Base-by-base conservation (phyloP, 345 rosid genomes). In the Brassica nigra region DNA sequence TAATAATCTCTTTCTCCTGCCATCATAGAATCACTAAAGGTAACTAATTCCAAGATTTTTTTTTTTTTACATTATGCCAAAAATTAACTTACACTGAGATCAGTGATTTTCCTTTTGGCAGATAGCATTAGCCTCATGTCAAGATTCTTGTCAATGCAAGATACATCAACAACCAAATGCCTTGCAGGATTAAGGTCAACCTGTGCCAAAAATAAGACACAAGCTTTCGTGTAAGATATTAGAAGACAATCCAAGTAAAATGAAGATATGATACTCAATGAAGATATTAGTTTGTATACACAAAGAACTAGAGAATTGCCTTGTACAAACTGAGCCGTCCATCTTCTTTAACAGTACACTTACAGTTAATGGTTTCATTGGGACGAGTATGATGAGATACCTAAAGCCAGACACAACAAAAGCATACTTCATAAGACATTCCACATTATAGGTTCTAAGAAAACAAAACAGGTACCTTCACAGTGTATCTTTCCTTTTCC, bases 81-180 rank as follows among this genome's bases (percentile, higher is more conserved):
- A 36, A 14, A 16, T 55, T 33, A 52, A 82, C 88, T 90, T 74
- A 88, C 92, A 0, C 76, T 68, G 11, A 85, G 84, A 74, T 73
- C 18, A 4, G 80, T 77, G 34, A 85, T 33, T 57, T 80, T 84
- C 78, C 80, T 88, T 78, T 88, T 89, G 54, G 85, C 42, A 77
- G 78, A 5, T 6, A 90, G 76, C 89, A 84, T 80, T 34, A 92
- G 75, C 87, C 97, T 89, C 80, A 92, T 73, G 78, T 90, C 97
- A 3, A 89, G 76, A 87, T 86, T 81, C 86, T 80, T 88, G 66
- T 84, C 83, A 61, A 88, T 86, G 80, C 91, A 90, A 0, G 91
- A 87, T 44, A 88, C 71, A 75, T 92, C 95, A 27, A 64, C 67
- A 47, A 88, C 82, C 87, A 90, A 78, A 62, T 90, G 85, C 49